Base-by-base conservation (phyloP, 2,329 filamentous ascomycete genomes). In the Cladosporium sp. region DNA sequence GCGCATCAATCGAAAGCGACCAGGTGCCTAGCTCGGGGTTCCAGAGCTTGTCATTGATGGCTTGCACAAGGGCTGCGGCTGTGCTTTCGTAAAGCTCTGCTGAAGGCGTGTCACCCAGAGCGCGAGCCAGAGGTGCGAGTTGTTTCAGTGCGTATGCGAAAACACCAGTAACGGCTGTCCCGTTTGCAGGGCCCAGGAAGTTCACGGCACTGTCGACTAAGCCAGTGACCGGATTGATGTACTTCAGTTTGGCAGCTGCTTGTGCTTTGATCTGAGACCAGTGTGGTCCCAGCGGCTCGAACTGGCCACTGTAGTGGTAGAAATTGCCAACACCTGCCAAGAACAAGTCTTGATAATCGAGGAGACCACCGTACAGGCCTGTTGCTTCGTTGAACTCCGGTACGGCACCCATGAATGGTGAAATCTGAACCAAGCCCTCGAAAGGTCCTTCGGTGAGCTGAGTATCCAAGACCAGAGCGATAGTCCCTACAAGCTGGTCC, bases 401-500 rank as follows among this genome's bases (percentile, higher is more conserved):
- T 2, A 37, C 52, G 21, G 63, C 50, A 14, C 71, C 71, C 37
- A 71, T 58, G 21, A 40, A 55, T 2, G 69, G 62, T 5, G 50
- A 55, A 14, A 72, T 68, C 2, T 65, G 67, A 0, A 70, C 55
- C 16, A 69, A 67, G 3, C 69, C 70, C 7, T 62, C 63, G 28
- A 60, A 66, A 2, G 67, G 62, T 0, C 37, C 59, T 7, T 60
- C 40, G 5, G 56, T 23, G 1, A 66, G 31, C 52, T 77, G 73
- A 59, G 71, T 74, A 26, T 69, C 67, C 0, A 80, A 67, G 1
- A 74, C 65, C 14, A 71, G 74, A 11, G 76, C 67, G 21, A 82
- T 71, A 0, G 74, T 78, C 1, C 78, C 78, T 0, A 73, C 59
- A 2, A 78, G 67, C 21, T 77, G 71, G 28, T 80, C 78, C n/a